A percentile compares a stretch with the other conserved stretches of the same genome.
Conservation (phyloP, 345 rosid species). For the Clarkia xantiana region DNA sequence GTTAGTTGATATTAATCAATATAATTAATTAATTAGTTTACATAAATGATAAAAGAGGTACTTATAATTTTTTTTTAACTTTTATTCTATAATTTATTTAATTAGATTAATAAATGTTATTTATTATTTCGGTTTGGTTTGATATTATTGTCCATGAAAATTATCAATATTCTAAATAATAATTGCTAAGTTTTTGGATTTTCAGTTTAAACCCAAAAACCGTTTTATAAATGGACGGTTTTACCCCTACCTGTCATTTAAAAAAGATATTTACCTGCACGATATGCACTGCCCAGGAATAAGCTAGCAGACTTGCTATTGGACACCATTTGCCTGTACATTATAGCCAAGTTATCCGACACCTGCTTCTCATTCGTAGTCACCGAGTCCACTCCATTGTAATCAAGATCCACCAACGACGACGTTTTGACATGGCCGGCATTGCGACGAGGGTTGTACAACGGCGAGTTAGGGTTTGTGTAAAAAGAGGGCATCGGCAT, state of each 20-base stretch:
- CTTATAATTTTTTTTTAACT: too few species aligned
- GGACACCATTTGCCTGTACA: conserved; percentile 56
- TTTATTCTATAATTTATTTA: too few species aligned
- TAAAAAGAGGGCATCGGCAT: conserved; percentile 42
- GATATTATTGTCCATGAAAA: too few species aligned
- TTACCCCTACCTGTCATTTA: too few species aligned
- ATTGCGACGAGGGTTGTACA: conserved; percentile 25
- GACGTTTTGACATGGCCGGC: conserved; percentile 24
- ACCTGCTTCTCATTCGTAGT: conserved; percentile 10
- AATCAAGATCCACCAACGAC: conserved; percentile 30
- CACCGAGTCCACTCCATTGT: conserved; percentile 12
- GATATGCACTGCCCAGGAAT: conserved; percentile 36
- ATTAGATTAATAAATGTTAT: too few species aligned
- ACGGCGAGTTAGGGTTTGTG: conserved; percentile 24
- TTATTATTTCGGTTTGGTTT: too few species aligned
- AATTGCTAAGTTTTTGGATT: too few species aligned
- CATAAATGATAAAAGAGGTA: too few species aligned
- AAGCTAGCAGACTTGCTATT: conserved; percentile 26
- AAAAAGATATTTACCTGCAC: conserved; percentile 14
- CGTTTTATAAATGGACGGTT: neutral
- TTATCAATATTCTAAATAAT: too few species aligned
- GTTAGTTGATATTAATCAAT: too few species aligned
- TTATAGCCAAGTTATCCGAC: conserved; percentile 27
- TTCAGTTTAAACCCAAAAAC: too few species aligned
- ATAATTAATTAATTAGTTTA: too few species aligned